These are phyloP conservation scores for Hippophae tibetana DNA, from an alignment of 306 rosid species.

Conservation along the genomic window DNA sequence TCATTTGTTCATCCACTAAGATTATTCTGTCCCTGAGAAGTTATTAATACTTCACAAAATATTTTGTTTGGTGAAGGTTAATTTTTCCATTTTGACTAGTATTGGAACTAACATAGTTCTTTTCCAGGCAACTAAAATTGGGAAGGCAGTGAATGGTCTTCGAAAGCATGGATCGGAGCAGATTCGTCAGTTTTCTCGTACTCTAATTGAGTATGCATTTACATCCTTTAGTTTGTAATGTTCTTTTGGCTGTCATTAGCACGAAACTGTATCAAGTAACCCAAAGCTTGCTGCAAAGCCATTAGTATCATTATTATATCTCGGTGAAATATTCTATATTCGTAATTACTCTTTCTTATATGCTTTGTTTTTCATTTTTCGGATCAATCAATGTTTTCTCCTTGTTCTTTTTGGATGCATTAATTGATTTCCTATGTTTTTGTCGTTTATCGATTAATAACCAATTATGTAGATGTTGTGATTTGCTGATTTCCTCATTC, in stretches of 20 bases:
- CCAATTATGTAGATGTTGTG: neutral
- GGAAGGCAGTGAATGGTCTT: conserved; percentile 67
- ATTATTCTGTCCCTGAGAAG: neutral
- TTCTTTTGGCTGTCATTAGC: conserved; percentile 8
- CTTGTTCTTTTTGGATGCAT: conserved; percentile 1
- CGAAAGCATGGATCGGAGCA: conserved; percentile 57
- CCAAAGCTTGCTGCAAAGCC: neutral
- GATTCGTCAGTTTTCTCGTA: conserved; percentile 47
- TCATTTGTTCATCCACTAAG: conserved; percentile 10
- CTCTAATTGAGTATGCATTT: conserved; percentile 52
- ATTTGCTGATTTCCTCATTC: neutral
- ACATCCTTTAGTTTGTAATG: conserved; percentile 4
- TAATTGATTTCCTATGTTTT: neutral
- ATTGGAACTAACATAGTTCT: conserved; percentile 11
- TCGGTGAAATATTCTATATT: too few relatives aligned
- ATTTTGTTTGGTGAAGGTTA: neutral
- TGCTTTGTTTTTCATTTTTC: neutral
- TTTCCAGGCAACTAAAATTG: conserved; percentile 84
- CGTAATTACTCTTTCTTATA: too few relatives aligned
- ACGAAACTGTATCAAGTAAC: neutral
- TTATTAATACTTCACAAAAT: neutral
- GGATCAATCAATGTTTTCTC: neutral
- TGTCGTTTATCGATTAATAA: neutral
- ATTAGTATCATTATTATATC: too few relatives aligned
- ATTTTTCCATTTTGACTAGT: too few relatives aligned